A percentile compares a stretch with the other conserved stretches of the same genome.
Conservation (phyloP, 768 basidiomycete genomes). For the Tulasnella sp. region DNA sequence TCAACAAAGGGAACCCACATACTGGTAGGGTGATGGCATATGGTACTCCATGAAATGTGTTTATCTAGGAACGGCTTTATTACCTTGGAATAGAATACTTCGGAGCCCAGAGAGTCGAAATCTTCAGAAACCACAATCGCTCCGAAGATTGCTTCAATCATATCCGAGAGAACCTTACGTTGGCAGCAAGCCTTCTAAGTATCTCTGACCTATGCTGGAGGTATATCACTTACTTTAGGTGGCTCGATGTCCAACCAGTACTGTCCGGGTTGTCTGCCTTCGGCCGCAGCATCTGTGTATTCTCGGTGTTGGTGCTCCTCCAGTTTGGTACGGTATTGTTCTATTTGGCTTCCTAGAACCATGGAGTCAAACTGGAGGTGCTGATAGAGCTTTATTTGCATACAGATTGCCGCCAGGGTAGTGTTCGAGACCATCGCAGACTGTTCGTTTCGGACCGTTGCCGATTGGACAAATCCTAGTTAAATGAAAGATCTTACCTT, state of each 20-base stretch:
- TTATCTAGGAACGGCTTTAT: constrained; percentile 68
- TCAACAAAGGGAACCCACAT: no score
- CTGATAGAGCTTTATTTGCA: constrained; percentile 50
- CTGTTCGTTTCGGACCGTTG: neutral
- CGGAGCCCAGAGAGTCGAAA: constrained; percentile 47
- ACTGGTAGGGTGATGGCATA: no score
- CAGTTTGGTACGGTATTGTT: constrained; percentile 40
- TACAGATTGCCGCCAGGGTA: constrained; percentile 60
- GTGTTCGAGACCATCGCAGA: constrained; percentile 73
- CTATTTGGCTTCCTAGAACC: constrained; percentile 38
- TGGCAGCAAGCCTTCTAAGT: neutral
- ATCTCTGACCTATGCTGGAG: neutral
- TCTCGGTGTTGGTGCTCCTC: constrained; percentile 34
- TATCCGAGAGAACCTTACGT: constrained; percentile 55
- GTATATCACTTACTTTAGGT: constrained; percentile 49
- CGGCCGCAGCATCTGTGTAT: constrained; percentile 33
- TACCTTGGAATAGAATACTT: constrained; percentile 51
- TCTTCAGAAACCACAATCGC: constrained; percentile 68
- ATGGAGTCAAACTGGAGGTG: constrained; percentile 47
- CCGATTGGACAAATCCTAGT: neutral
- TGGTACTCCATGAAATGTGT: no score
- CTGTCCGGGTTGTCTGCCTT: constrained; percentile 45
- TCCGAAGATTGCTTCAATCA: constrained; percentile 68
- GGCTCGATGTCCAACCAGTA: constrained; percentile 68
- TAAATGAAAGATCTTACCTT: constrained; percentile 38